Evolutionary conservation across 2,329 filamentous ascomycete genomes (phyloP), one percentile per base, ranked within the genome.

Genomic region (Colletotrichum shisoi): DNA sequence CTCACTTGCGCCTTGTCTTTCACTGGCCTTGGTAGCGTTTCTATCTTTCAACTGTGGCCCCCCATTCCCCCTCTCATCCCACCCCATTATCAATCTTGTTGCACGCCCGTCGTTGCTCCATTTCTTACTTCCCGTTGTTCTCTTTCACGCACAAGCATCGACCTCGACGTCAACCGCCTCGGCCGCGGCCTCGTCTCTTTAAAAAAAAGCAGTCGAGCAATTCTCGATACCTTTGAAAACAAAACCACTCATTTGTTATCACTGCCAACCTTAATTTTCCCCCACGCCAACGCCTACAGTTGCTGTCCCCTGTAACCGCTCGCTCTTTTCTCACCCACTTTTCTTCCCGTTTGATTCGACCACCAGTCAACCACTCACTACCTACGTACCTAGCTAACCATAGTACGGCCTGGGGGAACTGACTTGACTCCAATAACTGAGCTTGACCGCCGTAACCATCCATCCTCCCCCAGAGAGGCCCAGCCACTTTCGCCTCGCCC

Each of bases 401-500:
- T 27, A 27, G 24, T 27, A 27, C 17, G 15, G 37, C 57, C 54
- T 46, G 31, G 49, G 49, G 46, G 27, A 27, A 52, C 31, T 57
- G 54, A 37, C 57, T 58, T 59, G 44, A 63, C 59, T 46, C 17
- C 48, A 31, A 31, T 27, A 44, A 58, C 53, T 46, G 12, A 63
- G 53, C 51, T 34, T 49, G 34, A 53, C 53, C 37, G 61, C 40
- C 52, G 31, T 44, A 48, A n/a, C 31, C 24, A 48, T 49, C 39
- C 61, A 21, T 60, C 54, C 54, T 17, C 49, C 60, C 56, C 54
- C 53, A 4, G 13, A 39, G 21, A 39, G 56, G 56, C 61, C 65
- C 65, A 64, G 61, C 61, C 65, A 64, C 61, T 64, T 64, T 64
- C 34, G 65, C 65, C 65, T 68, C 65, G 61, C 54, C 54, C 65